Evolutionary conservation across 2,329 filamentous ascomycete species (phyloP).

Genomic region (Pseudogymnoascus sp.): DNA sequence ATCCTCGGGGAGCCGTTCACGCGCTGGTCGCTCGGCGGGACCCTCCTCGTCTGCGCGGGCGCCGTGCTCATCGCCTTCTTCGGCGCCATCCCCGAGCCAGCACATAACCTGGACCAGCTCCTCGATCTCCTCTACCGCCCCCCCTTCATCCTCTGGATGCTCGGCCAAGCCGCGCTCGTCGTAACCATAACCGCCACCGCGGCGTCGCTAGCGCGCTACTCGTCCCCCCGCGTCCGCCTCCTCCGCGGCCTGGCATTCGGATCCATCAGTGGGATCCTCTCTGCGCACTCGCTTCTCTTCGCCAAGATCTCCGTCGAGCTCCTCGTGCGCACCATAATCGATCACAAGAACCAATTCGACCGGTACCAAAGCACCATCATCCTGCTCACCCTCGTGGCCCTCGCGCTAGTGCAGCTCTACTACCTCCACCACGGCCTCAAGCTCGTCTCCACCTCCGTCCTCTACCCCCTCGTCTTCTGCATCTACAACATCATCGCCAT

Average conservation of each 20-base stretch:
- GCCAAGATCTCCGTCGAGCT: constrained; percentile 96
- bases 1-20: constrained; percentile 93
- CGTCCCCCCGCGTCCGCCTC: constrained; percentile 60
- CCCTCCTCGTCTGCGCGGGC: constrained; percentile 74
- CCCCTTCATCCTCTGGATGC: constrained; percentile 84
- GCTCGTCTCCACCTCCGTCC: constrained; percentile 85
- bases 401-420: constrained; percentile 87
- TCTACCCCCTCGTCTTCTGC: constrained; percentile 97
- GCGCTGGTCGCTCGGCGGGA: constrained; percentile 82
- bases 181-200: constrained; percentile 55
- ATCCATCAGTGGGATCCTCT: constrained; percentile 82
- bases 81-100: constrained; percentile 85
- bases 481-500: constrained; percentile 99
- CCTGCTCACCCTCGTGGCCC: constrained; percentile 65
- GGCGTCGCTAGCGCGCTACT: constrained; percentile 45
- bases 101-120: constrained; percentile 77
- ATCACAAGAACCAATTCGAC: constrained; percentile 85
- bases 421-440: constrained; percentile 91
- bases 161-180: constrained; percentile 66
- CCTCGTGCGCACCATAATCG: constrained; percentile 75
- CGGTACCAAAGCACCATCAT: constrained; percentile 94
- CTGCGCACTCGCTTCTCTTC: constrained; percentile 83
- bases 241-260: constrained; percentile 80
- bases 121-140: constrained; percentile 63
- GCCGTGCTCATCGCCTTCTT: constrained; percentile 91